phyloP scores from a whole-genome alignment of 2,329 filamentous ascomycete species.

The Fusarium sambucinum region DNA sequence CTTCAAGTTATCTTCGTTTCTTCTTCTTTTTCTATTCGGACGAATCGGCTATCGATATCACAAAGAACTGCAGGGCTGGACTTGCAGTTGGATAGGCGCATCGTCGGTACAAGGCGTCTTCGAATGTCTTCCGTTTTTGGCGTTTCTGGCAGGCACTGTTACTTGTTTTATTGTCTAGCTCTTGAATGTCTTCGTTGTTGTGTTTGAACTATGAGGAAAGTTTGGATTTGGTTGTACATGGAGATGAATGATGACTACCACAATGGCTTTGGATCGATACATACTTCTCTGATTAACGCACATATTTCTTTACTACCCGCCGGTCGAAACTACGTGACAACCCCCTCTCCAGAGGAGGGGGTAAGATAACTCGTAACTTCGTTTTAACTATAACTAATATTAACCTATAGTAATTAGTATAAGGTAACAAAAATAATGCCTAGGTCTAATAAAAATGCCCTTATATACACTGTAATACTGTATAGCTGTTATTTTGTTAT shows the following conservation, averaged over 20 bases:
- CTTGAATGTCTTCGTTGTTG: slow-evolving; percentile 2
- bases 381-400: too few relatives aligned
- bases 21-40: neutral
- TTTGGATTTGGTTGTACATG: slow-evolving; percentile 9
- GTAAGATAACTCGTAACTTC: too few relatives aligned
- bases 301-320: neutral
- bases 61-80: slow-evolving; percentile 4
- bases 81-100: slow-evolving; percentile 25
- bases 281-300: slow-evolving; percentile 4
- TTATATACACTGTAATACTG: too few relatives aligned
- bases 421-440: too few relatives aligned
- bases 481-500: too few relatives aligned
- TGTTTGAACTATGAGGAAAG: slow-evolving; percentile 1
- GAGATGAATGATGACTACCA: slow-evolving; percentile 29
- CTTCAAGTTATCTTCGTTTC: neutral
- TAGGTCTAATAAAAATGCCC: too few relatives aligned
- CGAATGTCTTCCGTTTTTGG: slow-evolving; percentile 21
- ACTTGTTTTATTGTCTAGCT: slow-evolving; percentile 1
- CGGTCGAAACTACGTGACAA: too few relatives aligned
- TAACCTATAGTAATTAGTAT: too few relatives aligned
- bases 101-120: slow-evolving; percentile 11
- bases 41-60: neutral
- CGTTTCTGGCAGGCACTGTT: slow-evolving; percentile 19
- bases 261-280: slow-evolving; percentile 11
- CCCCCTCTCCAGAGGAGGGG: too few relatives aligned